These are phyloP conservation scores for Thelonectria rubi DNA, from an alignment of 2,329 filamentous ascomycete species.

Conservation along the genomic window DNA sequence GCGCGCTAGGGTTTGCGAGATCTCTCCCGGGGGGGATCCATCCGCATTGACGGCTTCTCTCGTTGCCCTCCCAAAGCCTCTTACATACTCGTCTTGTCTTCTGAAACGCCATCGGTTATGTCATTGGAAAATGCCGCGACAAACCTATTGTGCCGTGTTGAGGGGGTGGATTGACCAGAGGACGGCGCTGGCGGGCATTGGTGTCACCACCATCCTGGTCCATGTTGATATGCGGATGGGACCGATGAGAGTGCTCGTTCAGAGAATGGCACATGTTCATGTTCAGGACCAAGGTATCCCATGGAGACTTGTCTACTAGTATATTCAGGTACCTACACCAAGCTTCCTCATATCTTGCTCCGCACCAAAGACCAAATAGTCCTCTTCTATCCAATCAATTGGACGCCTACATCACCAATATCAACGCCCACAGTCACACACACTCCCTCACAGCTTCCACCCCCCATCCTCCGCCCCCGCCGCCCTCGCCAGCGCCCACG, in stretches of 20 bases:
- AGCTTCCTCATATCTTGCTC: too few species aligned
- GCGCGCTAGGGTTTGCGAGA: constrained; percentile 18
- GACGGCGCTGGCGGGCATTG: constrained; percentile 7
- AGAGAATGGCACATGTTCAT: too few species aligned
- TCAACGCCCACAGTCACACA: neutral
- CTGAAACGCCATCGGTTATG: too few species aligned
- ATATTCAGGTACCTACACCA: neutral
- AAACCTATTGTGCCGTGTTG: too few species aligned
- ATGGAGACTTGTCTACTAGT: too few species aligned
- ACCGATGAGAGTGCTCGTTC: too few species aligned
- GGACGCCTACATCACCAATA: neutral
- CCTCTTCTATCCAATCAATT: neutral
- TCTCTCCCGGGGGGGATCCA: constrained; percentile 1
- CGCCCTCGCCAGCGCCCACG: constrained; percentile 76
- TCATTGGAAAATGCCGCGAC: too few species aligned
- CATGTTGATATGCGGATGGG: neutral
- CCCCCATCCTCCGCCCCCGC: constrained; percentile 41
- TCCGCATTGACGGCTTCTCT: neutral
- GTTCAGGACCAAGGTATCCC: too few species aligned
- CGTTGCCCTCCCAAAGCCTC: too few species aligned
- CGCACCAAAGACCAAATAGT: too few species aligned
- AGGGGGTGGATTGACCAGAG: neutral
- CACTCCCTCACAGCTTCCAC: constrained; percentile 40
- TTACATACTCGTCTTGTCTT: too few species aligned
- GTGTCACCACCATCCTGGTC: neutral